phyloP scores from a whole-genome alignment of 257 asterid genomes.

The Solanum habrochaites region DNA sequence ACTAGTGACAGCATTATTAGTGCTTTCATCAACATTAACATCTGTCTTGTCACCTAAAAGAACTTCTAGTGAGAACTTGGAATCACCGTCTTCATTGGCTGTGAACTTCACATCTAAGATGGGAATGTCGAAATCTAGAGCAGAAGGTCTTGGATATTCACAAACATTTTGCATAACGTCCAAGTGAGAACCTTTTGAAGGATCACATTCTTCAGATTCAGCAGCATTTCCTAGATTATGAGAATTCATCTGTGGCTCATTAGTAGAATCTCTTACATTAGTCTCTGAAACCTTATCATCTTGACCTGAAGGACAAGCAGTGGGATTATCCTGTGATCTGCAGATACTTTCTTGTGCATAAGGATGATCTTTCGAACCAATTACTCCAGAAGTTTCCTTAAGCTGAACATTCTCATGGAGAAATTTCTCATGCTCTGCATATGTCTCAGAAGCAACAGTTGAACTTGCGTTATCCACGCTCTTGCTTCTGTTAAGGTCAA shows the following conservation, averaged over 20 bases:
- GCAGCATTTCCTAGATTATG: constrained; percentile 1
- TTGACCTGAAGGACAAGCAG: constrained; percentile 13
- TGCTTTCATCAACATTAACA: neutral
- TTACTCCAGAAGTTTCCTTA: constrained; percentile 8
- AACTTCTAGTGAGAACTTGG: constrained; percentile 41
- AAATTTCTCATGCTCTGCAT: neutral
- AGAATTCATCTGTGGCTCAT: constrained; percentile 2
- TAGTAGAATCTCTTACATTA: constrained; percentile 7
- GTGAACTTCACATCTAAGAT: constrained; percentile 59
- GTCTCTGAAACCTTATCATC: constrained; percentile 5
- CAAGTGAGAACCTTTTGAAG: constrained; percentile 1
- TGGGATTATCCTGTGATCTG: neutral
- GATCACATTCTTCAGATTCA: neutral
- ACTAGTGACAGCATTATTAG: neutral
- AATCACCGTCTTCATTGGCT: constrained; percentile 7
- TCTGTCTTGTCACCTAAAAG: constrained; percentile 35
- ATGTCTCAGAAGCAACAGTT: constrained; percentile 1
- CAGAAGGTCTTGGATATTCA: constrained; percentile 15
- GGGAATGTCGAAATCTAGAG: constrained; percentile 45
- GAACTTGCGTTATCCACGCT: constrained; percentile 3
- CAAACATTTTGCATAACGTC: constrained; percentile 1
- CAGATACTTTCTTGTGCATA: constrained; percentile 5
- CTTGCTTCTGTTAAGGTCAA: constrained; percentile 4
- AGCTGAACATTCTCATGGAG: neutral
- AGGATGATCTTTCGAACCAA: neutral